Evolutionary conservation across 306 rosid species (phyloP).

Genomic region (Fragaria iinumae): DNA sequence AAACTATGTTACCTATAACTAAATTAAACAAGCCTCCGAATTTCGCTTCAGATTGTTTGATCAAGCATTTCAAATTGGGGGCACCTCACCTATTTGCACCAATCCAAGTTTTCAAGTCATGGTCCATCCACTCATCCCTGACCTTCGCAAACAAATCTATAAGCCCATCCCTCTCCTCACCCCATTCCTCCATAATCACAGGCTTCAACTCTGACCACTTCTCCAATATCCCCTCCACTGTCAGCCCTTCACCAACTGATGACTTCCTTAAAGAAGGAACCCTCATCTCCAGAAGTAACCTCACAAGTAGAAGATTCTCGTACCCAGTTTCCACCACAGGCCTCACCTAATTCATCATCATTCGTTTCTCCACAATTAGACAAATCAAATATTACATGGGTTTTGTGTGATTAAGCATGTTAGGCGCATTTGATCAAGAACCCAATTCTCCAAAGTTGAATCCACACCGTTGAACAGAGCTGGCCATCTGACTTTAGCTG

Average conservation of each 20-base stretch:
- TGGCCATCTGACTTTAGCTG: conserved; percentile 90
- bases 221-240: conserved; percentile 71
- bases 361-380: not conserved
- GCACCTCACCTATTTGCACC: conserved; percentile 73
- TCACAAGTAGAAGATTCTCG: conserved; percentile 80
- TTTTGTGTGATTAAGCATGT: conserved; percentile 10
- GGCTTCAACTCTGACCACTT: conserved; percentile 73
- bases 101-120: conserved; percentile 72
- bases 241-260: conserved; percentile 73
- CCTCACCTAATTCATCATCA: conserved; percentile 52
- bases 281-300: conserved; percentile 76
- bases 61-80: not conserved
- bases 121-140: conserved; percentile 85
- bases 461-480: conserved; percentile 63
- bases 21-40: not conserved
- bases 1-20: not conserved
- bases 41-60: not conserved
- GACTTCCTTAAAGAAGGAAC: conserved; percentile 61
- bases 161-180: conserved; percentile 58
- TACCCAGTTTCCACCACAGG: conserved; percentile 97
- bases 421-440: conserved; percentile 68
- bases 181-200: conserved; percentile 71
- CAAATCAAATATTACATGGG: not conserved
- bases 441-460: conserved; percentile 63
- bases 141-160: conserved; percentile 69